Base-by-base conservation (phyloP, 2,329 filamentous ascomycete species). In the Ciborinia camelliae region DNA sequence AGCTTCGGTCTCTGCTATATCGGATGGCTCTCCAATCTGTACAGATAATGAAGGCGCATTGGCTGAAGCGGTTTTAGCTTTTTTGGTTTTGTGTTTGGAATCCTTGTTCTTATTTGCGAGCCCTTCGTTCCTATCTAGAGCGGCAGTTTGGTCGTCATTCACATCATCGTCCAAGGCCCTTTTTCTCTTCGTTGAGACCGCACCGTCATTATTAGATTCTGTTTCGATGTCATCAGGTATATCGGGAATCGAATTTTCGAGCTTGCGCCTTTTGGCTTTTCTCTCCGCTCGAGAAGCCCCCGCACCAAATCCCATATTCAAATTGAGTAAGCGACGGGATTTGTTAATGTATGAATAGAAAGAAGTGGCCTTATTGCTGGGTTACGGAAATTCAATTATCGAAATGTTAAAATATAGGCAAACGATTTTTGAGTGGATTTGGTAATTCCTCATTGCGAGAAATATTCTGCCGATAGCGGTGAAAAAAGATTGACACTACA, bases 191-290 rank as follows among this genome's bases (percentile, higher is more conserved):
- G 66, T 26, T 58, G 52, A 47, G 70, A 67, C 48, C 71, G 72
- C 66, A 63, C 45, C 53, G 52, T 55, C 64, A 35, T 62, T n/a
- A 32, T 39, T 48, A 28, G 47, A 51, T 15, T 60, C 70, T 68
- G 63, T 50, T 65, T 72, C 64, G 69, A 70, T 62, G 28, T 73
- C 72, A 9, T 66, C 73, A 35, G 74, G 74, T 47, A 76, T 53
- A 65, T 74, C 74, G 2, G 72, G 74, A 60, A 76, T 72, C n/a
- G 73, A 70, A 57, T 74, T 71, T 67, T 75, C 73, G 23, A 71
- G 65, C 61, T 74, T 73, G 43, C 74, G 72, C 63, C 74, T 75
- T 54, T 73, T 75, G 8, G 72, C 73, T 68, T 76, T 76, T 35
- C 74, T 69, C 68, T 75, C 73, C 1, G 73, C 71, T 47, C 73